Percentiles rank a stretch among this genome's conserved stretches.
Evolutionary conservation across 441 rosid species (phyloP).

Genomic region (Jatropha multifida): DNA sequence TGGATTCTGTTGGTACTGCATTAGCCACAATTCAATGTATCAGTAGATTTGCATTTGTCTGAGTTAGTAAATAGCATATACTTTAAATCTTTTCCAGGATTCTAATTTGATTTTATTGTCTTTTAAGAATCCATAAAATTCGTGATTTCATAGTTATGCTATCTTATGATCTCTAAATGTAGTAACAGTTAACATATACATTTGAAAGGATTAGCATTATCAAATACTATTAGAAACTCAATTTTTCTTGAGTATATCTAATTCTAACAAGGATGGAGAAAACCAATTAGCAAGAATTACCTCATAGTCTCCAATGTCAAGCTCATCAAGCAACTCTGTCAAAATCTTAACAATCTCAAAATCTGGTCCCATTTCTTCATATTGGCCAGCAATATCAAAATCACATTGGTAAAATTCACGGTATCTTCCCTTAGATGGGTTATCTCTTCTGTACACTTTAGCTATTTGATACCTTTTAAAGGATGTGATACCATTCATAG

Average conservation of each 20-base stretch:
- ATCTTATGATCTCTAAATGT: not conserved
- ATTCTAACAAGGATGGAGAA: not conserved
- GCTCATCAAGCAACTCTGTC: slow-evolving; percentile 79
- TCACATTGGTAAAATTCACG: slow-evolving; percentile 97
- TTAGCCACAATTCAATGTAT: not conserved
- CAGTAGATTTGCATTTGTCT: not conserved
- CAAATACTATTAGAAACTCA: not conserved
- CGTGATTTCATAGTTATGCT: not conserved
- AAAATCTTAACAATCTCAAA: slow-evolving; percentile 72
- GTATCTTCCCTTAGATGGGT: slow-evolving; percentile 92
- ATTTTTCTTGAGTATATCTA: not conserved
- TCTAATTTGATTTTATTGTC: not conserved
- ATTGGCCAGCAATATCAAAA: slow-evolving; percentile 89
- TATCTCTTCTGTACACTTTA: slow-evolving; percentile 87
- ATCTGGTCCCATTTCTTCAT: slow-evolving; percentile 92
- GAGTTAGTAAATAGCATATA: not conserved
- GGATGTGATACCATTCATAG: slow-evolving; percentile 84
- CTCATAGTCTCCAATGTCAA: slow-evolving; percentile 84
- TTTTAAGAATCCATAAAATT: not conserved
- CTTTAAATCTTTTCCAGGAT: slow-evolving; percentile 4
- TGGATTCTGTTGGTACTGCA: not conserved
- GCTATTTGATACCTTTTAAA: slow-evolving; percentile 89
- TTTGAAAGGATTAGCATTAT: not conserved
- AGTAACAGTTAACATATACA: not conserved
- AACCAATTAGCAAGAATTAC: slow-evolving; percentile 32